Percentiles rank a stretch among this genome's conserved stretches.
phyloP scores from a whole-genome alignment of 208 protist genomes.

The Acanthamoeba culbertsoni region DNA sequence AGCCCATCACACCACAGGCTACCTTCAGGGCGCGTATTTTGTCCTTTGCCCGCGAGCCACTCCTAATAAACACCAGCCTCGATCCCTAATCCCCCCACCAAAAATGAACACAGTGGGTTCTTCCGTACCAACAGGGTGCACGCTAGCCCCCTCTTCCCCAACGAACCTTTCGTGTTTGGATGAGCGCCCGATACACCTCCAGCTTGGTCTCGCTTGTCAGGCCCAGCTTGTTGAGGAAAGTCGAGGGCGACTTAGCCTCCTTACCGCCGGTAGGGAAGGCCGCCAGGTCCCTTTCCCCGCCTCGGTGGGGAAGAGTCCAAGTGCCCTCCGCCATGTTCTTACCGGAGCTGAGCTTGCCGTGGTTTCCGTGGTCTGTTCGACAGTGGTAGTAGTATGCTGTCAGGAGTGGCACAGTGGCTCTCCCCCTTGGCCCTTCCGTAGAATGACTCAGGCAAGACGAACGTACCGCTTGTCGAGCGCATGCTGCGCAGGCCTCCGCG shows the following conservation, averaged over 20 bases:
- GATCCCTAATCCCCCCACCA: not conserved
- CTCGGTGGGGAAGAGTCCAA: no score
- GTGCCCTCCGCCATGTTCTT: no score
- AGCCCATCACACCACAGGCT: constrained; percentile 19
- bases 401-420: no score
- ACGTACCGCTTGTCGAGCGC: no score
- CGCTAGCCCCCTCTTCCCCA: not conserved
- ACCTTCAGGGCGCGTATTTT: constrained; percentile 39
- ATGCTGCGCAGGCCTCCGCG: no score
- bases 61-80: not conserved
- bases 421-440: no score
- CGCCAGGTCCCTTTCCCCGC: not conserved
- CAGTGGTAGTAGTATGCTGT: no score
- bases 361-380: no score
- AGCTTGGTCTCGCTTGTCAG: not conserved
- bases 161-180: not conserved
- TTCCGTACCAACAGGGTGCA: not conserved
- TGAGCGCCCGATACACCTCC: not conserved
- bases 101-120: not conserved
- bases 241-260: not conserved
- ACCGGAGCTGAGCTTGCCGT: no score
- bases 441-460: no score
- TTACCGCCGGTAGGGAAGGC: not conserved
- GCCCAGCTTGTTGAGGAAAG: not conserved
- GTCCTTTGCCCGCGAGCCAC: constrained; percentile 4